phyloP scores from a whole-genome alignment of 495 filamentous ascomycete species.

The Penicillium robsamsonii region DNA sequence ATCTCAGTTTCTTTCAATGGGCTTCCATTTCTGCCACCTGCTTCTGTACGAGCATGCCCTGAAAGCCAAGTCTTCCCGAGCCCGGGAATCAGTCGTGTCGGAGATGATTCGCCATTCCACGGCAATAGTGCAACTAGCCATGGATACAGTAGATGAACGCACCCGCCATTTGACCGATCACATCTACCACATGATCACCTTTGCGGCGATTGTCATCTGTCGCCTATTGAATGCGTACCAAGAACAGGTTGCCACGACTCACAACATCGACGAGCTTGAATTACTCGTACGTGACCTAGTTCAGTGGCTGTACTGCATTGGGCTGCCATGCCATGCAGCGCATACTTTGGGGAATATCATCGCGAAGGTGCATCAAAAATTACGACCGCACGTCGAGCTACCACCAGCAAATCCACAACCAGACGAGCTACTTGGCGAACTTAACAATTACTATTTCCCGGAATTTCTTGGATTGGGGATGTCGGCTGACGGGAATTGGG shows the following conservation, averaged over 20 bases:
- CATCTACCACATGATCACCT: slow-evolving; percentile 51
- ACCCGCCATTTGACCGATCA: slow-evolving; percentile 47
- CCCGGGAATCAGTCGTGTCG: slow-evolving; percentile 37
- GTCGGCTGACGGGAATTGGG: slow-evolving; percentile 29
- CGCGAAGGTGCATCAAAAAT: slow-evolving; percentile 25
- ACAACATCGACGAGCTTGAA: slow-evolving; percentile 35
- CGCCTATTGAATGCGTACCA: slow-evolving; percentile 40
- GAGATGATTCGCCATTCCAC: slow-evolving; percentile 46
- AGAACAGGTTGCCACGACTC: slow-evolving; percentile 24
- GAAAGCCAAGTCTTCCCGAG: slow-evolving; percentile 34
- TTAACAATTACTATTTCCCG: slow-evolving; percentile 31
- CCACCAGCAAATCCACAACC: slow-evolving; percentile 6
- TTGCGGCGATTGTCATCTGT: slow-evolving; percentile 43
- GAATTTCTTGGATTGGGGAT: slow-evolving; percentile 31
- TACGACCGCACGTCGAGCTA: slow-evolving; percentile 18
- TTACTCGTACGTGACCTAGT: slow-evolving; percentile 33
- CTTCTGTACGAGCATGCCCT: slow-evolving; percentile 42
- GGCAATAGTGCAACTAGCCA: slow-evolving; percentile 42
- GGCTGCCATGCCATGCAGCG: slow-evolving; percentile 44
- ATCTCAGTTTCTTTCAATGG: slow-evolving; percentile 50
- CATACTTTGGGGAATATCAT: slow-evolving; percentile 44
- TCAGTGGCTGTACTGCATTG: slow-evolving; percentile 44
- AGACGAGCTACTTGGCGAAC: slow-evolving; percentile 19
- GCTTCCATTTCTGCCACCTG: slow-evolving; percentile 46
- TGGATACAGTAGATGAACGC: slow-evolving; percentile 46